Evolutionary conservation across 2,329 filamentous ascomycete genomes (phyloP).

Genomic region (Intubia oerlemansii): DNA sequence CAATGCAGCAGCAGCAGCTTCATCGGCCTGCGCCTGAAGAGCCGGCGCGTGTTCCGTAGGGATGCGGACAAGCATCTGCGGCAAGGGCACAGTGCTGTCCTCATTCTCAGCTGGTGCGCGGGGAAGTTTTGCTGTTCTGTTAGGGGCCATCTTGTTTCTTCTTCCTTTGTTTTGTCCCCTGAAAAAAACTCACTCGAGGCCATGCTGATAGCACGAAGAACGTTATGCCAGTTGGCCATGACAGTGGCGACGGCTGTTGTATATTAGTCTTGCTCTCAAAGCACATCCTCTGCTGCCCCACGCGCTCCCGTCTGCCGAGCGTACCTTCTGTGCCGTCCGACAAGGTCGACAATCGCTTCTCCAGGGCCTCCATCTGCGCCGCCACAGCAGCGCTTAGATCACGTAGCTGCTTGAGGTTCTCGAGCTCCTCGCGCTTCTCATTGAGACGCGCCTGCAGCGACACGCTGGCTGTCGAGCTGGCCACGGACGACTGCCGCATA

Average conservation of each 20-base stretch:
- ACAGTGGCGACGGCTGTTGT: slow-evolving; percentile 57
- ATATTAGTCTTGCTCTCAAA: slow-evolving; percentile 6
- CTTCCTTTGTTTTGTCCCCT: too few relatives aligned
- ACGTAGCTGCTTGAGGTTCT: slow-evolving; percentile 55
- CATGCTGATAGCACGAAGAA: slow-evolving; percentile 69
- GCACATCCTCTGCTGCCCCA: neutral
- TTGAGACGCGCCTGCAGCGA: slow-evolving; percentile 61
- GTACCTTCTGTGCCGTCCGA: slow-evolving; percentile 64
- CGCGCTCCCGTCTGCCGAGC: neutral
- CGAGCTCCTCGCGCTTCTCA: slow-evolving; percentile 69
- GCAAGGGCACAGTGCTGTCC: slow-evolving; percentile 28
- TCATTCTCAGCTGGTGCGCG: slow-evolving; percentile 27
- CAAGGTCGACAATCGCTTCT: slow-evolving; percentile 56
- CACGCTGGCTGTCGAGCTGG: slow-evolving; percentile 26
- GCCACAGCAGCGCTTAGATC: slow-evolving; percentile 62
- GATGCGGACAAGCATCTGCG: slow-evolving; percentile 67
- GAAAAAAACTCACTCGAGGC: slow-evolving; percentile 50
- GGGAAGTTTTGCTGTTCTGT: slow-evolving; percentile 41
- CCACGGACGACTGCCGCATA: slow-evolving; percentile 38
- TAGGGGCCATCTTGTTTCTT: neutral
- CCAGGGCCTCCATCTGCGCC: slow-evolving; percentile 61
- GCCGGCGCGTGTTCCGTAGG: slow-evolving; percentile 57
- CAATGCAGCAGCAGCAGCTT: slow-evolving; percentile 23
- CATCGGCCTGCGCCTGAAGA: slow-evolving; percentile 38
- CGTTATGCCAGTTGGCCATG: slow-evolving; percentile 72